Percentiles rank a stretch among this genome's conserved stretches.
These are phyloP conservation scores for Musa troglodytarum DNA, from an alignment of 176 grass and related monocot species.

Conservation along the genomic window DNA sequence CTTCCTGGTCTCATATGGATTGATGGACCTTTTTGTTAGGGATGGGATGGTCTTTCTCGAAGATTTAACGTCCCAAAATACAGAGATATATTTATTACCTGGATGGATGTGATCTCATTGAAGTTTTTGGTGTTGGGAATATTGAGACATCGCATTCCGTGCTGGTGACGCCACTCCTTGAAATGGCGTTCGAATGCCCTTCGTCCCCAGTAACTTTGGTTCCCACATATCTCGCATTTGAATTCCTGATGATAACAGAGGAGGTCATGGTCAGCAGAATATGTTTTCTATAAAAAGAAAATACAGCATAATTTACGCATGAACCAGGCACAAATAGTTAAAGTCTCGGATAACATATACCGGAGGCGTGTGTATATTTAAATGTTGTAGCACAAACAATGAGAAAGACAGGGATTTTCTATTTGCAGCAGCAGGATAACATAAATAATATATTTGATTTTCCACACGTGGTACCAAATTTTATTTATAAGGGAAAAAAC, in stretches of 20 bases:
- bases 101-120: conserved; percentile 83
- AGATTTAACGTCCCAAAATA: too few relatives aligned
- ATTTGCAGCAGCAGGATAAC: too few relatives aligned
- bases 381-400: too few relatives aligned
- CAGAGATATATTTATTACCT: conserved; percentile 24
- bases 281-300: too few relatives aligned
- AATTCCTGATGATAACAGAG: conserved; percentile 53
- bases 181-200: conserved; percentile 94
- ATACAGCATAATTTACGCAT: too few relatives aligned
- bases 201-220: conserved; percentile 88
- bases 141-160: conserved; percentile 91
- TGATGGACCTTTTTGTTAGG: background rate
- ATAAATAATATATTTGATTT: too few relatives aligned
- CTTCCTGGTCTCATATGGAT: conserved; percentile 36
- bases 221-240: conserved; percentile 94
- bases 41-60: background rate
- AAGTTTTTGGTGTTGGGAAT: conserved; percentile 96
- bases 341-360: too few relatives aligned
- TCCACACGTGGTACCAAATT: too few relatives aligned
- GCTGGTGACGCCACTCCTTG: conserved; percentile 88
- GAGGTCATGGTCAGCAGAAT: background rate
- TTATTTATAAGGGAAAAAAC: too few relatives aligned
- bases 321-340: too few relatives aligned
- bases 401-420: too few relatives aligned
- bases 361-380: too few relatives aligned